phyloP scores from a whole-genome alignment of 2,329 filamentous ascomycete species.

The Claviceps sp. region DNA sequence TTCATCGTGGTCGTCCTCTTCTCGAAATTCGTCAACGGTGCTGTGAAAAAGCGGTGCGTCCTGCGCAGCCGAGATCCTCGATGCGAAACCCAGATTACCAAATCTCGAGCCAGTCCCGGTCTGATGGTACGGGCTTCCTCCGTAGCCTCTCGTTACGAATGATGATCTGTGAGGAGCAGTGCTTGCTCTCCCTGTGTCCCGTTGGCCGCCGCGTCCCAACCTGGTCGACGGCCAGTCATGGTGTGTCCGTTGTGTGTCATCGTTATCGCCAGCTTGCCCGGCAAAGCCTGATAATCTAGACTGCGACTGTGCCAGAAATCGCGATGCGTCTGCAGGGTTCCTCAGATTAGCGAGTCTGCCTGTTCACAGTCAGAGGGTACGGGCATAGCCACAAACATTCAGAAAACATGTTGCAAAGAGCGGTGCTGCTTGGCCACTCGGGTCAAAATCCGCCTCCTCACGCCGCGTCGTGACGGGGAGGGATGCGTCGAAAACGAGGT shows the following conservation, averaged over 20 bases:
- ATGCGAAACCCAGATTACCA: constrained; percentile 61
- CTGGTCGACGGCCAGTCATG: constrained; percentile 22
- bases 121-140: constrained; percentile 73
- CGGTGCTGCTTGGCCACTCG: constrained; percentile 7
- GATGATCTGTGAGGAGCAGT: constrained; percentile 26
- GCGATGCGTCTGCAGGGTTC: constrained; percentile 64
- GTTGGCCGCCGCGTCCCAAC: constrained; percentile 18
- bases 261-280: constrained; percentile 40
- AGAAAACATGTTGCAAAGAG: constrained; percentile 37
- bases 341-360: neutral
- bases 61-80: constrained; percentile 55
- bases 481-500: neutral
- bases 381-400: constrained; percentile 54
- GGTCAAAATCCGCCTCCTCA: constrained; percentile 22
- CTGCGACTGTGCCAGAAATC: constrained; percentile 92
- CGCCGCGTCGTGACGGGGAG: constrained; percentile 6
- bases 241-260: constrained; percentile 13
- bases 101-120: constrained; percentile 58
- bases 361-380: neutral
- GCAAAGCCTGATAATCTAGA: constrained; percentile 64
- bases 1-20: constrained; percentile 88
- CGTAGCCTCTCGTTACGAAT: constrained; percentile 31
- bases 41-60: constrained; percentile 93
- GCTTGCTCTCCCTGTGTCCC: constrained; percentile 17
- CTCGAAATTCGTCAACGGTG: constrained; percentile 75